Conservation (phyloP, 2,329 filamentous ascomycete genomes). For the Penicillium sp. region DNA sequence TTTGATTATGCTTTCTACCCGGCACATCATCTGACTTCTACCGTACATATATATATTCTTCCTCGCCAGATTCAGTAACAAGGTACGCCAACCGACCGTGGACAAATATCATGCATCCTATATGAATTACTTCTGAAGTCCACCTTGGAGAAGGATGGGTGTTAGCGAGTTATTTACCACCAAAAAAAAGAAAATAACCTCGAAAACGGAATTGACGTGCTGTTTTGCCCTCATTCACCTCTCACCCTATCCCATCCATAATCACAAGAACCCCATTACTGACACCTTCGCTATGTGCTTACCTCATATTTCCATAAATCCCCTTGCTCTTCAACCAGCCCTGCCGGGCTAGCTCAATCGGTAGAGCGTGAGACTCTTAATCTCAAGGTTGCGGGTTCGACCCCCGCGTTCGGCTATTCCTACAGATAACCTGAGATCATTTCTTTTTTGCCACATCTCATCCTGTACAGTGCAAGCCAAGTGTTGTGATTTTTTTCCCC, state of each 20-base stretch:
- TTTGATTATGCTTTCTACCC: too few relatives aligned
- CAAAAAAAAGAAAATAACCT: neutral
- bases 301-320: neutral
- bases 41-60: too few relatives aligned
- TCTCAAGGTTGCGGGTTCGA: conserved; percentile 49
- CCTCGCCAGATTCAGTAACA: too few relatives aligned
- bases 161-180: too few relatives aligned
- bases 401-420: conserved; percentile 46
- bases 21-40: too few relatives aligned
- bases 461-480: neutral
- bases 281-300: neutral
- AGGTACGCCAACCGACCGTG: too few relatives aligned
- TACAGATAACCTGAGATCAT: conserved; percentile 17
- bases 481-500: neutral
- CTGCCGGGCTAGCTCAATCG: conserved; percentile 56
- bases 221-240: neutral
- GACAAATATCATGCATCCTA: too few relatives aligned
- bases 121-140: too few relatives aligned
- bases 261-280: neutral
- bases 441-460: neutral
- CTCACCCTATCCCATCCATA: neutral
- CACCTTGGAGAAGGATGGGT: too few relatives aligned
- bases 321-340: conserved; percentile 10
- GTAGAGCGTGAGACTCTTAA: conserved; percentile 57
- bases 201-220: neutral